phyloP scores from a whole-genome alignment of 805 yeast genomes.

The Starmerella bacillaris region DNA sequence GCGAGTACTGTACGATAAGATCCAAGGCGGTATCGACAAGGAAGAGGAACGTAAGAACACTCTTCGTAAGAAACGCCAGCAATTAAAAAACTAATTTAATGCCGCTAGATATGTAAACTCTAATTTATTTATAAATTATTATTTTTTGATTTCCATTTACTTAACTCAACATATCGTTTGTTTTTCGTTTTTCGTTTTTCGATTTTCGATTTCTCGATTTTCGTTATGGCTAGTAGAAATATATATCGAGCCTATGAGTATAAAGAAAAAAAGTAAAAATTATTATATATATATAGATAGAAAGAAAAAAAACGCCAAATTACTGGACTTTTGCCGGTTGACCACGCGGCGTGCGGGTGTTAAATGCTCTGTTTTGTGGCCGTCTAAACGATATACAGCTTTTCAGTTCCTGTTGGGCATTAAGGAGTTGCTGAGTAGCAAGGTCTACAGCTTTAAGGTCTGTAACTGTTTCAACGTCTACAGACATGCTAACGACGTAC shows the following conservation, averaged over 20 bases:
- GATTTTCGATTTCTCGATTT: no score
- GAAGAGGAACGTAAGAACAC: slow-evolving; percentile 61
- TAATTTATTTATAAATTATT: no score
- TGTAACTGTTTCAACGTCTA: slow-evolving; percentile 53
- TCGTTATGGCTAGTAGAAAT: not conserved
- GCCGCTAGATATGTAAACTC: no score
- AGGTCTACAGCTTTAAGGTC: slow-evolving; percentile 55
- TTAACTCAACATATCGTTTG: no score
- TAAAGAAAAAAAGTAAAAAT: not conserved
- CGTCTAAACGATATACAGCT: slow-evolving; percentile 52
- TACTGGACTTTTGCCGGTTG: not conserved
- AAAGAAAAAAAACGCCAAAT: no score
- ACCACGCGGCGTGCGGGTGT: slow-evolving; percentile 43
- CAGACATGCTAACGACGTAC: slow-evolving; percentile 37
- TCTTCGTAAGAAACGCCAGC: slow-evolving; percentile 44
- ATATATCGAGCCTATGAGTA: not conserved
- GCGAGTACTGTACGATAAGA: slow-evolving; percentile 80
- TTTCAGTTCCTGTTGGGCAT: slow-evolving; percentile 44
- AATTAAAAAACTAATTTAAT: slow-evolving; percentile 21
- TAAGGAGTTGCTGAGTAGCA: slow-evolving; percentile 44
- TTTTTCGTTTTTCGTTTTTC: no score
- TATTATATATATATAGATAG: not conserved
- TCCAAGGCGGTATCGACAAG: slow-evolving; percentile 79
- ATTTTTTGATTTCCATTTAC: no score
- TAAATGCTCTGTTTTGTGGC: slow-evolving; percentile 70